A percentile compares a stretch with the other conserved stretches of the same genome.
Evolutionary conservation across 179 eudicot genomes (phyloP).

Genomic region (Heliamphora pulchella): DNA sequence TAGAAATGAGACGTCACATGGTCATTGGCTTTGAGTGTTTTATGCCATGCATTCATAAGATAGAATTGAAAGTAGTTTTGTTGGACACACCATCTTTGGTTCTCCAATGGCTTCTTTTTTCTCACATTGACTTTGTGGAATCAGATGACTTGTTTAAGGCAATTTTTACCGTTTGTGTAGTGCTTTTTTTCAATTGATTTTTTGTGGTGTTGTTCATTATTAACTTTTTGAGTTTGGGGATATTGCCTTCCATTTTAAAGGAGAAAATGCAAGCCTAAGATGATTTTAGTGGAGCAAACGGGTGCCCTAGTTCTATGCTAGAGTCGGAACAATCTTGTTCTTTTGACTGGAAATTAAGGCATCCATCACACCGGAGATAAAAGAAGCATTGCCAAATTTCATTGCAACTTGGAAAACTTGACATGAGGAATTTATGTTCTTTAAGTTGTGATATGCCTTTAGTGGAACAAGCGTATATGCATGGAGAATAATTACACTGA

Average conservation of each 20-base stretch:
- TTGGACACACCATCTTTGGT: too few relatives aligned
- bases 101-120: too few relatives aligned
- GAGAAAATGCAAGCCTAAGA: too few relatives aligned
- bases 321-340: not conserved
- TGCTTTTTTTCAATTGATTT: too few relatives aligned
- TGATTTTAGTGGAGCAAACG: not conserved
- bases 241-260: not conserved
- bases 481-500: not conserved
- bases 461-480: not conserved
- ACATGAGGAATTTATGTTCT: not conserved
- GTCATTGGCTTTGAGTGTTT: too few relatives aligned
- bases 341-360: not conserved
- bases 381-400: not conserved
- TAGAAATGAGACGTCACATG: too few relatives aligned
- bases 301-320: not conserved
- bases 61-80: too few relatives aligned
- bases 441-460: not conserved
- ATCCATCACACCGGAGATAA: not conserved
- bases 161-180: too few relatives aligned
- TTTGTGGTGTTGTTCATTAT: not conserved
- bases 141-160: too few relatives aligned
- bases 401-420: too few relatives aligned
- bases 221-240: not conserved
- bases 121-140: too few relatives aligned
- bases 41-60: too few relatives aligned